These are phyloP conservation scores for Baorangia bicolor DNA, from an alignment of 768 basidiomycete species.

Conservation along the genomic window DNA sequence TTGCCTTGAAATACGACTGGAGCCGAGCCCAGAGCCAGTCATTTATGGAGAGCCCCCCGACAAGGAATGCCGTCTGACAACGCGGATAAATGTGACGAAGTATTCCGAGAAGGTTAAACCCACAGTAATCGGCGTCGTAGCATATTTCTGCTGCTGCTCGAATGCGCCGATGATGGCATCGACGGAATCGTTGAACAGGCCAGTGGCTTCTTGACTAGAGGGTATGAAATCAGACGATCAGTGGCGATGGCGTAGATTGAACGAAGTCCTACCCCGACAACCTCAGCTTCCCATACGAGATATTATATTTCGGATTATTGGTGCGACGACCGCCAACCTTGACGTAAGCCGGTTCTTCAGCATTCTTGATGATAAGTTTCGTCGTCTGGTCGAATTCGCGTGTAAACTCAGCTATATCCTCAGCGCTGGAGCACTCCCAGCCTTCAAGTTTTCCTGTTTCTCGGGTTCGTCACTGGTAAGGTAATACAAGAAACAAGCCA, in stretches of 20 bases:
- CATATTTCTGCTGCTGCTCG: slow-evolving; percentile 7
- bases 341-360: slow-evolving; percentile 7
- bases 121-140: background rate
- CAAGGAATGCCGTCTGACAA: slow-evolving; percentile 12
- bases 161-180: slow-evolving; percentile 11
- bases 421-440: background rate
- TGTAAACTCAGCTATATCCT: background rate
- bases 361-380: slow-evolving; percentile 4
- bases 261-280: slow-evolving; percentile 9
- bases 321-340: slow-evolving; percentile 4
- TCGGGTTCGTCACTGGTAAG: background rate
- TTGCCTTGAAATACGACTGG: slow-evolving; percentile 6
- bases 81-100: background rate
- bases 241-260: background rate
- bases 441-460: slow-evolving; percentile 3
- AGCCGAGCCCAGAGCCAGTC: slow-evolving; percentile 12
- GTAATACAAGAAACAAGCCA: background rate
- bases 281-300: slow-evolving; percentile 7
- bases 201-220: slow-evolving; percentile 6
- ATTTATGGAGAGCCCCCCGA: slow-evolving; percentile 11
- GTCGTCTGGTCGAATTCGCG: slow-evolving; percentile 4
- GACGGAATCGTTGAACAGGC: slow-evolving; percentile 7
- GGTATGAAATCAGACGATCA: background rate
- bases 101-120: background rate
- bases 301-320: background rate